These are phyloP conservation scores for Cardiospermum halicacabum DNA, from an alignment of 345 rosid genomes.

Conservation along the genomic window DNA sequence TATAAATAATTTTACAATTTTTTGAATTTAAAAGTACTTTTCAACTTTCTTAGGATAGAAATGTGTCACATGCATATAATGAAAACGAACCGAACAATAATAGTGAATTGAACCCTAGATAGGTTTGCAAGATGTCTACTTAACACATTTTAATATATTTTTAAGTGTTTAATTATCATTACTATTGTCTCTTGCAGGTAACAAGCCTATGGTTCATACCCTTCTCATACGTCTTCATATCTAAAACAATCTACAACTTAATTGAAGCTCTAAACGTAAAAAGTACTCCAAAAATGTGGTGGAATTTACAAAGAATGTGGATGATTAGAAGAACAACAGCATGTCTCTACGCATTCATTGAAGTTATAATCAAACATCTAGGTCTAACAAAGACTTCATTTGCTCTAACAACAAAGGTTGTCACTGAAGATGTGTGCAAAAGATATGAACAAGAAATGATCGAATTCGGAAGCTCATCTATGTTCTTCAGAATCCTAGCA, in stretches of 20 bases:
- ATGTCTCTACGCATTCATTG: slow-evolving; percentile 27
- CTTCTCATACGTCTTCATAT: slow-evolving; percentile 27
- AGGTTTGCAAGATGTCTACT: too few species aligned
- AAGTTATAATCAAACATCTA: slow-evolving; percentile 8
- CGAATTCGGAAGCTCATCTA: slow-evolving; percentile 26
- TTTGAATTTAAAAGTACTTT: too few species aligned
- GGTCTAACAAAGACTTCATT: too few species aligned
- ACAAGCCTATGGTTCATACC: slow-evolving; percentile 32
- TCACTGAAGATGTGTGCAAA: slow-evolving; percentile 20
- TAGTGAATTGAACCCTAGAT: too few species aligned
- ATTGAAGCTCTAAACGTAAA: slow-evolving; percentile 25
- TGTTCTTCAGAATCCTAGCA: slow-evolving; percentile 28
- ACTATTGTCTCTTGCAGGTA: slow-evolving; percentile 6
- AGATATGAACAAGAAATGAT: slow-evolving; percentile 31
- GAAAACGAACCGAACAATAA: too few species aligned
- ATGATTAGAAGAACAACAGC: slow-evolving; percentile 28
- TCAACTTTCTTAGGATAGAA: too few species aligned
- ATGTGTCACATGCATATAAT: too few species aligned
- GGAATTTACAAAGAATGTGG: slow-evolving; percentile 38
- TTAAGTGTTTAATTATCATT: too few species aligned
- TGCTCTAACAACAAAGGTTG: too few species aligned
- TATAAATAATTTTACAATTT: too few species aligned
- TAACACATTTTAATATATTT: too few species aligned
- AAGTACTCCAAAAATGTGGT: too few species aligned
- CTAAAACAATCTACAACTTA: slow-evolving; percentile 20